phyloP scores from a whole-genome alignment of 2,329 filamentous ascomycete genomes.

The Fusarium lyarnte region DNA sequence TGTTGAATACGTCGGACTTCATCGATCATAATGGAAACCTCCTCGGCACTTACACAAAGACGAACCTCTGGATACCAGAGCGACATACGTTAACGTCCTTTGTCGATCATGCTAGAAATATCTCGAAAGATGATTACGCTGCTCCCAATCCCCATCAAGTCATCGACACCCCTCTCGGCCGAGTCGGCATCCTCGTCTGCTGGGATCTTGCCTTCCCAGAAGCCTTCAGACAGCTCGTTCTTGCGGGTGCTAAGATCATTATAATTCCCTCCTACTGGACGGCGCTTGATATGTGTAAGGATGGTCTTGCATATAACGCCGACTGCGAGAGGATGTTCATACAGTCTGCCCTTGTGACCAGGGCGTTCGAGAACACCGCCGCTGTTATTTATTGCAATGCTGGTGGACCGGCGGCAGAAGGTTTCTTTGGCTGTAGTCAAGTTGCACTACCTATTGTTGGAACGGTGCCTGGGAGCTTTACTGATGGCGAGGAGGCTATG shows the following conservation, averaged over 20 bases:
- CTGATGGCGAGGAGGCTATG: slow-evolving; percentile 65
- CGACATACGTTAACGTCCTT: slow-evolving; percentile 61
- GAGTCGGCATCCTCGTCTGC: slow-evolving; percentile 74
- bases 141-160: slow-evolving; percentile 53
- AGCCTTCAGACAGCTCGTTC: slow-evolving; percentile 76
- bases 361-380: slow-evolving; percentile 79
- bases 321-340: slow-evolving; percentile 72
- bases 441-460: slow-evolving; percentile 75
- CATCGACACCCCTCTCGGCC: slow-evolving; percentile 66
- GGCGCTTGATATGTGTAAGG: slow-evolving; percentile 57
- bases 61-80: slow-evolving; percentile 79
- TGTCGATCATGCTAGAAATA: slow-evolving; percentile 41
- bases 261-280: slow-evolving; percentile 78
- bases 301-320: slow-evolving; percentile 66
- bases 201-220: slow-evolving; percentile 86
- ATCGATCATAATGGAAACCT: slow-evolving; percentile 70
- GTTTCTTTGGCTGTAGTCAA: slow-evolving; percentile 62
- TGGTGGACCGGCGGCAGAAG: slow-evolving; percentile 56
- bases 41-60: slow-evolving; percentile 75
- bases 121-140: slow-evolving; percentile 55
- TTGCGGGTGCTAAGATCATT: slow-evolving; percentile 74
- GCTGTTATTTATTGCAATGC: slow-evolving; percentile 76
- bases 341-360: slow-evolving; percentile 67
- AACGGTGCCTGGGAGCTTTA: slow-evolving; percentile 64
- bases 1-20: slow-evolving; percentile 75